Evolutionary conservation across 305 asterid species (phyloP), one percentile per base, ranked within the genome.

Genomic region (Rubia balearica): DNA sequence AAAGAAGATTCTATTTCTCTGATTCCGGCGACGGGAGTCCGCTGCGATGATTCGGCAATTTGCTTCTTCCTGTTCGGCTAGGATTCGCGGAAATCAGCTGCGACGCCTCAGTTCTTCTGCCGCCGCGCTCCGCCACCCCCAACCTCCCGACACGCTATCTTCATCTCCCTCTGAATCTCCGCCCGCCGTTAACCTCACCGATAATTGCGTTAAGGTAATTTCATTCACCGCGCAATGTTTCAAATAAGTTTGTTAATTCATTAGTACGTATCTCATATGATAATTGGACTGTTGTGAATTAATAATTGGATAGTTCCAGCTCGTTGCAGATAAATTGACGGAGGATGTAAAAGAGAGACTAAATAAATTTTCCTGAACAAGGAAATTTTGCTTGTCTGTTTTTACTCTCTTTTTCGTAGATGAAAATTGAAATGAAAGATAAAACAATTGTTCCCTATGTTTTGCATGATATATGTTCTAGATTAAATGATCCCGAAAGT

Each of bases 181-280:
- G 7, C 89, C 84, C 24, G 74, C 82, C 59, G 78, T 90, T 30
- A 81, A 84, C 43, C 69, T 93, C 85, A 87, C 94, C 67, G 92
- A 88, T 6, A 85, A 81, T 78, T 93, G 98, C 78, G 84, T 90
- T 67, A 82, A 87, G 88, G 98, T 93, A 88, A 45, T 16, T 68
- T 33, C 13, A 12, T 33, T 59, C 57, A 8, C 62, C 10, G 8
- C 71, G 0, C 4, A 3, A 5, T 45, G 41, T 7, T 22, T 17
- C 3, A 2, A 12, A 53, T 33, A 14, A 3, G n/a, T 68, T 55
- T 0, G 66, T 3, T 22, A 51, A 51, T 51, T 51, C 10, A 17
- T 6, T 7, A 51, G 59, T 24, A 16, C 57, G 9, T 51, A n/a
- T 49, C 56, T 49, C 9, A 16, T 6, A 2, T 5, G 59, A 16